Evolutionary conservation across 495 filamentous ascomycete species (phyloP), one percentile per base, ranked within the genome.

Genomic region (Tuber magnatum): DNA sequence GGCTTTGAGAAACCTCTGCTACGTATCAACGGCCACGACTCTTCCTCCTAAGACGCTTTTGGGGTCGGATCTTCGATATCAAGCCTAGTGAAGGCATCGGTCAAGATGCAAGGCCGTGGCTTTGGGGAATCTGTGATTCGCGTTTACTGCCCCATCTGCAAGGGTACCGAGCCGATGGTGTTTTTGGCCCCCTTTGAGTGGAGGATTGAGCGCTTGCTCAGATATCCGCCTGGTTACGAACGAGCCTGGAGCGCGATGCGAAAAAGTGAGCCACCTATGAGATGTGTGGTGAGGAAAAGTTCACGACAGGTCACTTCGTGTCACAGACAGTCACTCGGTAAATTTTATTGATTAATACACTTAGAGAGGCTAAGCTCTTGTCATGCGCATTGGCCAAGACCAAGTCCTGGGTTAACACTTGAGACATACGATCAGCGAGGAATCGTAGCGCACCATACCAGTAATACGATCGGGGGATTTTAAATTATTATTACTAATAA

Each of bases 1-100:
- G 14, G 7, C 12, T 7, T 65, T 20, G 32, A 65, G 56, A 20
- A 65, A 35, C 28, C 14, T 65, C 35, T 65, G 56, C 56, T 65
- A 65, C 56, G 56, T 65, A 65, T 65, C 56, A 65, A 35, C 28
- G 18, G 56, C 56, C 56, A 65, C 56, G 56, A 65, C 56, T 65
- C 56, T 65, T 65, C 28, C 56, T 28, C 51, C 28, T 35, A 28
- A 65, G 56, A 65, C 28, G 28, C 56, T 65, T 6, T 35, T 20
- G 28, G 56, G 56, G 28, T 65, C 32, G 14, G 56, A 18, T 20
- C 14, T 32, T 65, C 28, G 28, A 16, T n/a, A 61, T 65, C 56
- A 65, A 65, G 56, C 14, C 12, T 35, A 32, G 56, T 35, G 56
- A 35, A 6, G 56, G 56, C 28, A 35, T 35, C 14, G 28, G 28